Evolutionary conservation across 139 green algal species (phyloP), one percentile per base, ranked within the genome.

Genomic region (Micractinium sp.): DNA sequence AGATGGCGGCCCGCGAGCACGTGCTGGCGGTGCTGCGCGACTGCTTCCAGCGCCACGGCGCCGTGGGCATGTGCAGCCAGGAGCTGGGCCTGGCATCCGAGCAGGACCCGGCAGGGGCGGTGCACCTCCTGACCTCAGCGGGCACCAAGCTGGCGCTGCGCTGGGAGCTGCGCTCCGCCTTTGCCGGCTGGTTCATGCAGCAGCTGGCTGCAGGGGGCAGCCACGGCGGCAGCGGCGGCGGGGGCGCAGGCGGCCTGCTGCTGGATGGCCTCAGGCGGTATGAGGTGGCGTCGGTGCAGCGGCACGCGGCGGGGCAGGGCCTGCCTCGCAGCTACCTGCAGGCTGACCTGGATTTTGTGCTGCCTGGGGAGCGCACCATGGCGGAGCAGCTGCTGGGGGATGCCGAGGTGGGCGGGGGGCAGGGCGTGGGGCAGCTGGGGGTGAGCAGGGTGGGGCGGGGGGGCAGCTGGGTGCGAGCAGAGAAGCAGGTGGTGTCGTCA

Each of bases 271-370:
- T 96, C 71, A 89, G 92, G 84, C 92, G 95, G 13, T 96, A 95
- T 83, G 94, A 98, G 91, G 88, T 98, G 27, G 75, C 92, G 27
- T 20, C n/a, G 35, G 60, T 94, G 88, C 77, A 91, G 85, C 79
- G 80, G 33, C 36, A 36, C 18, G 47, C 41, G 18, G 19, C 86
- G 60, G 85, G 66, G 73, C 88, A 35, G 90, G 94, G 41, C 89
- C 89, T 38, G 84, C 94, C 36, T 92, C 95, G 88, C 25, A 76
- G 27, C 69, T 76, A 19, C 74, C 92, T 97, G 63, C 91, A 95
- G 86, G 95, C 94, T 1, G 95, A 98, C 90, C 91, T 98, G 86
- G 95, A 98, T 86, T 85, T 96, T 25, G 63, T 97, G 19, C 90
- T 89, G 19, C 87, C 88, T 2, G 77, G 77, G 2, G 85, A 73